These are phyloP conservation scores for Spergularia bocconei DNA, from an alignment of 148 eudicot genomes.

Conservation along the genomic window DNA sequence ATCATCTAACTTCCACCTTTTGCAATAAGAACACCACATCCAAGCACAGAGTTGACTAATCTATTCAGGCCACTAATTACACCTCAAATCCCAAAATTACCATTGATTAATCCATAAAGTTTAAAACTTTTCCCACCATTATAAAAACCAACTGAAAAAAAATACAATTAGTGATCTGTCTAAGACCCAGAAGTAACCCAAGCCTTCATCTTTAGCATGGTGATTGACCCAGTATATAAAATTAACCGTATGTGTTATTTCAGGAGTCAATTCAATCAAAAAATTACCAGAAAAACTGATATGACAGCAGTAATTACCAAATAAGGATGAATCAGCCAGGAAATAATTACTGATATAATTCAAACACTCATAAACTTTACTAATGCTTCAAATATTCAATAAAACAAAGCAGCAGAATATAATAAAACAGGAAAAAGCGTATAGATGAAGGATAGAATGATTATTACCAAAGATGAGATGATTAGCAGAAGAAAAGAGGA, in stretches of 20 bases:
- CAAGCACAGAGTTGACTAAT: neutral
- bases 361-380: neutral
- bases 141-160: no score
- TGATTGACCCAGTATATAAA: neutral
- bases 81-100: neutral
- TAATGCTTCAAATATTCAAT: no score
- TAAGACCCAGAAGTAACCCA: neutral
- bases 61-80: neutral
- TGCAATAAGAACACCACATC: no score
- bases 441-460: constrained; percentile 1
- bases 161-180: neutral
- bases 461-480: constrained; percentile 17
- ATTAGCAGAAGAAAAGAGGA: constrained; percentile 8
- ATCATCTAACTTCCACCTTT: no score
- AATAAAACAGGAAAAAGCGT: neutral
- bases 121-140: neutral
- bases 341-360: neutral
- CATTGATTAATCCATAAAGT: neutral
- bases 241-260: neutral
- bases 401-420: neutral
- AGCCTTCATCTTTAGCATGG: neutral
- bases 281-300: neutral
- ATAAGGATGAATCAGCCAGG: no score
- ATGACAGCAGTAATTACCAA: neutral
- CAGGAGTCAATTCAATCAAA: neutral